Percentiles rank a stretch among this genome's conserved stretches.
Evolutionary conservation across 805 yeast species (phyloP).

Genomic region (Candida succiphila): DNA sequence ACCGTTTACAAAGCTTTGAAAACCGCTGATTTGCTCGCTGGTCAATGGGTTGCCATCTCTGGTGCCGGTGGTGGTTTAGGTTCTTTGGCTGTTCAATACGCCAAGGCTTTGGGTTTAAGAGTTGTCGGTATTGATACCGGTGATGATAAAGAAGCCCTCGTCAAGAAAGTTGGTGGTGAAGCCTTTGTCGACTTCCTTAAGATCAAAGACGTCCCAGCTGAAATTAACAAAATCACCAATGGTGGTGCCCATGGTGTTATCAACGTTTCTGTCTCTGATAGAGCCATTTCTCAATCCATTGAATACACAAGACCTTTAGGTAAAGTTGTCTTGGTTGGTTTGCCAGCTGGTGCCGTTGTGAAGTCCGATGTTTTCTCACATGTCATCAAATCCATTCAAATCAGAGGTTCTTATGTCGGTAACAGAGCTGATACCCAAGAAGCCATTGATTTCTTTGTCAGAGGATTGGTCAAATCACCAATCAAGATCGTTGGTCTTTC

Average conservation of each 20-base stretch:
- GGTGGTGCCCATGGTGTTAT: constrained; percentile 62
- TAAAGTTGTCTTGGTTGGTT: constrained; percentile 53
- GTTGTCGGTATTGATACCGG: constrained; percentile 71
- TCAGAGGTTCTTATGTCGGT: constrained; percentile 81
- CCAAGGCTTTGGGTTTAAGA: constrained; percentile 64
- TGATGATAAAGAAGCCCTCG: constrained; percentile 48
- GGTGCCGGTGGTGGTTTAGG: constrained; percentile 85
- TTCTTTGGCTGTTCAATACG: constrained; percentile 66
- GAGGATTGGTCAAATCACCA: constrained; percentile 57
- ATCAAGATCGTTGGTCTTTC: constrained; percentile 71
- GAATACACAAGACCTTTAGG: constrained; percentile 51
- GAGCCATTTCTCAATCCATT: constrained; percentile 44
- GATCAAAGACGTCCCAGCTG: constrained; percentile 30
- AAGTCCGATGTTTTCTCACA: constrained; percentile 61
- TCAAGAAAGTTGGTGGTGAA: constrained; percentile 53
- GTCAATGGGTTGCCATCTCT: constrained; percentile 67
- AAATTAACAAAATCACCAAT: constrained; percentile 29
- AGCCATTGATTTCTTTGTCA: constrained; percentile 59
- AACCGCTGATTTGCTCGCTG: constrained; percentile 63
- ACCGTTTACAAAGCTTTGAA: constrained; percentile 87
- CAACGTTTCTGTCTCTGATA: constrained; percentile 50
- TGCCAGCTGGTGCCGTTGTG: constrained; percentile 73
- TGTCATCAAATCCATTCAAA: constrained; percentile 62
- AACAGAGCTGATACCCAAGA: constrained; percentile 81
- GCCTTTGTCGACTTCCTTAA: constrained; percentile 44